phyloP scores from a whole-genome alignment of 2,329 filamentous ascomycete species.

The Sphaerostilbella broomeana region DNA sequence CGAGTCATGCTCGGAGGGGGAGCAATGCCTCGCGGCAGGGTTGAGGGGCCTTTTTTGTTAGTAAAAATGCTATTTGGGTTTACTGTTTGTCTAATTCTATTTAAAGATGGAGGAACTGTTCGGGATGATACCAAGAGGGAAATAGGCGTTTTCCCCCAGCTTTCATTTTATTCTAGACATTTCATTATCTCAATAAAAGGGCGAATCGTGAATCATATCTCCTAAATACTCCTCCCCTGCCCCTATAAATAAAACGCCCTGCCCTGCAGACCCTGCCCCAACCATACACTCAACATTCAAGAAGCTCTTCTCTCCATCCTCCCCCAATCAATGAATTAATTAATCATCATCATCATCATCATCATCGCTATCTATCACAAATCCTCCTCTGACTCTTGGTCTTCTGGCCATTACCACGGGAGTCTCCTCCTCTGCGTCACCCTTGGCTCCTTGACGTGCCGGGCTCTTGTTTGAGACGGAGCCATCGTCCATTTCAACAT shows the following conservation, averaged over 20 bases:
- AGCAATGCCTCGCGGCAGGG: neutral
- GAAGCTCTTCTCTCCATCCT: neutral
- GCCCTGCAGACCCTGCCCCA: too few species aligned
- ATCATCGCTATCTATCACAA: constrained; percentile 55
- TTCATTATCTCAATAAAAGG: too few species aligned
- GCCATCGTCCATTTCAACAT: constrained; percentile 23
- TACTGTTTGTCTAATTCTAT: too few species aligned
- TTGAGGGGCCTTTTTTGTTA: neutral
- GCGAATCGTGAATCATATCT: constrained; percentile 2
- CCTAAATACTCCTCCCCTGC: constrained; percentile 1
- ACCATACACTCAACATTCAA: neutral
- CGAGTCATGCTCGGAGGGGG: constrained; percentile 5
- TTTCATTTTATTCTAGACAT: too few species aligned
- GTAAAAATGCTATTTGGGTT: too few species aligned
- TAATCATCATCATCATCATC: too few species aligned
- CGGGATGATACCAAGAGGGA: too few species aligned
- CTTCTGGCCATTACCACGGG: constrained; percentile 29
- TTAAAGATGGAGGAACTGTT: too few species aligned
- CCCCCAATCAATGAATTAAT: constrained; percentile 16
- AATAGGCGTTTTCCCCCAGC: too few species aligned
- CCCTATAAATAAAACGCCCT: neutral
- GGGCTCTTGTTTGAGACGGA: constrained; percentile 1
- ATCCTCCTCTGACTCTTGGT: constrained; percentile 44
- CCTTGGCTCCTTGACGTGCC: constrained; percentile 14
- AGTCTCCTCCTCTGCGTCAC: constrained; percentile 26